Conservation (phyloP, 768 basidiomycete genomes). For the Suillus plorans region DNA sequence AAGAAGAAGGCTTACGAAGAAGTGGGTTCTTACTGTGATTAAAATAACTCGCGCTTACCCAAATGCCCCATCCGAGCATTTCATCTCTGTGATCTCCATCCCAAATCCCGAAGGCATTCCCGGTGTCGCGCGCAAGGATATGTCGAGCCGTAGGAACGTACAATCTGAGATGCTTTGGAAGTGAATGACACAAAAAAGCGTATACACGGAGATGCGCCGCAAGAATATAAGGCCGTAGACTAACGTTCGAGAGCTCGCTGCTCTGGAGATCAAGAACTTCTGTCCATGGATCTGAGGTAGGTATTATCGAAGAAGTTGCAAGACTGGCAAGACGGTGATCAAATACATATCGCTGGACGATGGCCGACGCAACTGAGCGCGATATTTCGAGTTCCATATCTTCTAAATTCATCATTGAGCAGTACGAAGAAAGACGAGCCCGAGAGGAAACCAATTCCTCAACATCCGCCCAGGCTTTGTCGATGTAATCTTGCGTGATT, state of each 20-base stretch:
- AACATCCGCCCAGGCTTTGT: conserved; percentile 46
- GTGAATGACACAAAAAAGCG: conserved; percentile 45
- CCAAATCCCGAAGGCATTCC: conserved; percentile 72
- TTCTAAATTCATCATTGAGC: conserved; percentile 34
- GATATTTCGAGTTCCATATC: conserved; percentile 61
- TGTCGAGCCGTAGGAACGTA: conserved; percentile 50
- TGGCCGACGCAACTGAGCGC: conserved; percentile 51
- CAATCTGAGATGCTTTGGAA: conserved; percentile 27
- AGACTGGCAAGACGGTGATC: conserved; percentile 15
- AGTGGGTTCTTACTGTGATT: conserved; percentile 53
- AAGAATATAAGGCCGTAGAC: conserved; percentile 49
- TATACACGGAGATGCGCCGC: conserved; percentile 54
- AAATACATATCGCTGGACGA: conserved; percentile 42
- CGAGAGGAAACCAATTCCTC: conserved; percentile 31
- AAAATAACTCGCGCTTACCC: conserved; percentile 61
- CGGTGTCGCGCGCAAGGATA: conserved; percentile 57
- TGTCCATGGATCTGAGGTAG: conserved; percentile 37
- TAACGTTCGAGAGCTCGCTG: conserved; percentile 51
- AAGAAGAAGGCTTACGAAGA: neutral
- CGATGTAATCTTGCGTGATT: conserved; percentile 41
- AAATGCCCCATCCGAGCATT: conserved; percentile 69
- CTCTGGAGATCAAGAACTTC: conserved; percentile 55
- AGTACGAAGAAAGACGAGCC: conserved; percentile 22
- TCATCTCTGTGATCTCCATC: conserved; percentile 49
- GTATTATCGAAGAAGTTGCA: conserved; percentile 1